These are phyloP conservation scores for Aspergillus olivimuriae DNA, from an alignment of 495 filamentous ascomycete genomes.

Conservation along the genomic window DNA sequence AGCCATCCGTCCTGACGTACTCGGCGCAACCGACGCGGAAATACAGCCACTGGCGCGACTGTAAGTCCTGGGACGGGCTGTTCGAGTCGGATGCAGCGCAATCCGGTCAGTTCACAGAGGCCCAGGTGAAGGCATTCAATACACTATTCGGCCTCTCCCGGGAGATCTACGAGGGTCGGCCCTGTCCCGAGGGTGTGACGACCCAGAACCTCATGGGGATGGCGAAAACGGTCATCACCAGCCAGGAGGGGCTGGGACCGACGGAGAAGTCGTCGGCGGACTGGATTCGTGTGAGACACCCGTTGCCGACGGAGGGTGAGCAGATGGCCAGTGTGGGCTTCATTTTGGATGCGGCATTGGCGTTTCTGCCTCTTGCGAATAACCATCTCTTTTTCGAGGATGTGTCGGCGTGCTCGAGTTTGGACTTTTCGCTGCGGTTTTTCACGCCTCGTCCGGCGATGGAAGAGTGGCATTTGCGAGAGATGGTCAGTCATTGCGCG, in stretches of 20 bases:
- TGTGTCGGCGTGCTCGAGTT: constrained; percentile 1
- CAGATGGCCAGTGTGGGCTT: constrained; percentile 4
- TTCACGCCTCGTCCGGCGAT: background rate
- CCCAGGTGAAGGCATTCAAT: background rate
- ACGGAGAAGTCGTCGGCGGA: constrained; percentile 5
- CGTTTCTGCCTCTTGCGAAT: constrained; percentile 4
- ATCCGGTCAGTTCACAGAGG: background rate
- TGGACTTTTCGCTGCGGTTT: constrained; percentile 8
- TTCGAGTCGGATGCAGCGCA: background rate
- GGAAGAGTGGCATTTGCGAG: constrained; percentile 4
- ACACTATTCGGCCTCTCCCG: constrained; percentile 2
- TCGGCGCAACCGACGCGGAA: constrained; percentile 1
- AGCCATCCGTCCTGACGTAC: constrained; percentile 1
- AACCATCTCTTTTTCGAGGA: constrained; percentile 8
- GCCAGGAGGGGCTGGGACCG: background rate
- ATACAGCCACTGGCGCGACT: background rate
- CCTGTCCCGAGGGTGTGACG: constrained; percentile 1
- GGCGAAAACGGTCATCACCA: constrained; percentile 1
- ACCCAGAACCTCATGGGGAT: constrained; percentile 6
- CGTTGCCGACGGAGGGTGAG: background rate
- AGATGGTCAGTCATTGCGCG: background rate
- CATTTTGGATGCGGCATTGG: constrained; percentile 3
- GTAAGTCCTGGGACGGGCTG: background rate
- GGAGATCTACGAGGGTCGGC: constrained; percentile 3
- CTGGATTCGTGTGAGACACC: constrained; percentile 5